Evolutionary conservation across 2,329 filamentous ascomycete genomes (phyloP).

Genomic region (Phialophora tarda): DNA sequence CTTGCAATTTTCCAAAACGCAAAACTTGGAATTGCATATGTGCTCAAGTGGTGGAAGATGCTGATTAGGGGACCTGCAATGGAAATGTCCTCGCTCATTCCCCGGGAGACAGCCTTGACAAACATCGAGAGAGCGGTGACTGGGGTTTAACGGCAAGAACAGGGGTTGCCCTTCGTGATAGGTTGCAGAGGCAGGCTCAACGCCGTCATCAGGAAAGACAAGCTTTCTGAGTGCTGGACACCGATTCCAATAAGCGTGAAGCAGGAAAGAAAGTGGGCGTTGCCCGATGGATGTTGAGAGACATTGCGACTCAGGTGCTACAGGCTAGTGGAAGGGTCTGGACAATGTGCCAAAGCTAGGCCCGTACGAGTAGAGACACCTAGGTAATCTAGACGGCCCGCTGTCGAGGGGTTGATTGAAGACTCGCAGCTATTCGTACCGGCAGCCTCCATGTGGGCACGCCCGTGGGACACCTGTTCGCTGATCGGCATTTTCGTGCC

Average conservation of each 20-base stretch:
- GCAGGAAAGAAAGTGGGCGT: background rate
- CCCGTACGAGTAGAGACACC: background rate
- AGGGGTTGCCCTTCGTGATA: background rate
- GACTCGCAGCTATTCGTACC: background rate
- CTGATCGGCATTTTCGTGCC: conserved; percentile 4
- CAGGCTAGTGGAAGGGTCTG: background rate
- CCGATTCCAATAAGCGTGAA: background rate
- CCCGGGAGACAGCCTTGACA: background rate
- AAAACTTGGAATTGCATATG: background rate
- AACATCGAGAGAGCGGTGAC: conserved; percentile 5
- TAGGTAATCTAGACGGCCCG: background rate
- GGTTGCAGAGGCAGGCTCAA: background rate
- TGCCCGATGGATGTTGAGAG: background rate
- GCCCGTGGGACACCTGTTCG: conserved; percentile 2
- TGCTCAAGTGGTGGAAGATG: background rate
- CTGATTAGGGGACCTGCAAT: background rate
- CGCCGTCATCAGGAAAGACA: background rate
- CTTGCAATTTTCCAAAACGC: background rate
- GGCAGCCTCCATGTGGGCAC: background rate
- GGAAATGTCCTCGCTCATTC: conserved; percentile 1
- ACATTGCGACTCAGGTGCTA: background rate
- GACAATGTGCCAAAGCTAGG: background rate
- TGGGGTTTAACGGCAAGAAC: background rate
- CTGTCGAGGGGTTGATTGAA: background rate
- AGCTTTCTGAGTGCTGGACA: background rate